These are phyloP conservation scores for Meyerozyma athensensis DNA, from an alignment of 1,139 yeast genomes.

Conservation along the genomic window DNA sequence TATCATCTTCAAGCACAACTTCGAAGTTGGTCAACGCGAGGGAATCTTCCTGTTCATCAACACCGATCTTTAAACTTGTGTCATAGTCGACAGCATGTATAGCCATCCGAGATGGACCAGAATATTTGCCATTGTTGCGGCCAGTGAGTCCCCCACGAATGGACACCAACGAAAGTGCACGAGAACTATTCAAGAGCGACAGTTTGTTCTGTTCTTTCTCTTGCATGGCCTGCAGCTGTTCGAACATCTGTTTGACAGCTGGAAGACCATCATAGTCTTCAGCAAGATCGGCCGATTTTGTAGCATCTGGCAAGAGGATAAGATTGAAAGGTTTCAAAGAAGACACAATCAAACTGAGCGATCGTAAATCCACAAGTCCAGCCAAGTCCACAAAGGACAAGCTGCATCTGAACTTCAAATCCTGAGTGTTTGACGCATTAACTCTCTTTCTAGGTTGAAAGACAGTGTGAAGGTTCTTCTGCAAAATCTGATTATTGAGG, in stretches of 20 bases:
- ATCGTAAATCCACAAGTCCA: constrained; percentile 81
- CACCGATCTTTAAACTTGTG: constrained; percentile 43
- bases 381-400: constrained; percentile 76
- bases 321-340: constrained; percentile 75
- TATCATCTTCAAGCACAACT: constrained; percentile 62
- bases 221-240: constrained; percentile 34
- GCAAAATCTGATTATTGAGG: constrained; percentile 38
- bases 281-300: constrained; percentile 14
- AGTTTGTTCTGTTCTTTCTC: constrained; percentile 10
- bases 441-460: constrained; percentile 51
- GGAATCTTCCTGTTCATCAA: constrained; percentile 32
- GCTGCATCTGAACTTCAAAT: constrained; percentile 59
- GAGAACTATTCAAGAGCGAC: neutral
- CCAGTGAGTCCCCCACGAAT: constrained; percentile 1
- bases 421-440: constrained; percentile 17
- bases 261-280: constrained; percentile 13
- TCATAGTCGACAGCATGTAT: neutral
- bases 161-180: neutral
- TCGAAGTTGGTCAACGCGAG: constrained; percentile 59
- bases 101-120: constrained; percentile 1
- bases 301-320: constrained; percentile 49
- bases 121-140: neutral
- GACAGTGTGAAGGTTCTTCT: constrained; percentile 52
- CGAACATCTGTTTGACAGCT: constrained; percentile 26
- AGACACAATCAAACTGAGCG: constrained; percentile 74